Base-by-base conservation (phyloP, 2,329 filamentous ascomycete species). In the Ophiostoma perfectum region DNA sequence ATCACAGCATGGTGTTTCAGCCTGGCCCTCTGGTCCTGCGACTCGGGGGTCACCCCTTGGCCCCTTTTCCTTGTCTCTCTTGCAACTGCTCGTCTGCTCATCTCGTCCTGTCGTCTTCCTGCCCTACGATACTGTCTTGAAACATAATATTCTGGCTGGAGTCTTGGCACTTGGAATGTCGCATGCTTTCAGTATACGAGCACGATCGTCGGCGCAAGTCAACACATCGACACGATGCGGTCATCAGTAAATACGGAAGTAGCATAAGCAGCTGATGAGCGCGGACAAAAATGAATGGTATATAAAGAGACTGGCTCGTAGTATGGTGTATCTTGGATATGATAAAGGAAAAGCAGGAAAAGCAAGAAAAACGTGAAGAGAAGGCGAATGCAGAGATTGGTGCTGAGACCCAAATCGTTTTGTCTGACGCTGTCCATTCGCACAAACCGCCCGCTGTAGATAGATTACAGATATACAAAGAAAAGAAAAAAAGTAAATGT, bases 1-100 rank as follows among this genome's bases (percentile, higher is more conserved):
- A 60, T 60, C 27, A 60, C 55, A 38, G 52, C 52, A 27, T 55
- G 11, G 55, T 18, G 55, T 60, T 38, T 60, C 55, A 60, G 49
- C 49, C 49, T 11, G 49, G 49, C 49, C 7, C 49, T 60, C 27
- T 38, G 2, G 11, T 38, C 55, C 27, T 60, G 55, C 55, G 27
- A 60, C 55, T 58, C 9, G 52, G 55, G 55, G 11, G 1, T 18
- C 4, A 14, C 55, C 55, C 55, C 55, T 16, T 60, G 27, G 4
- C 52, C 55, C 27, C 27, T 18, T 55, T 18, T 5, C 11, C 2
- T 44, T 44, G 8, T 44, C 42, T 44, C 12, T 12, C 42, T 47
- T 47, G n/a, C 45, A 14, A 47, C 27, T 27, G 27, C 27, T 27
- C 27, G 27, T 27, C 27, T 27, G 27, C 27, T 27, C 27, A 27